Evolutionary conservation across 176 grass and related monocot genomes (phyloP).

Genomic region (Alopecurus myosuroides): DNA sequence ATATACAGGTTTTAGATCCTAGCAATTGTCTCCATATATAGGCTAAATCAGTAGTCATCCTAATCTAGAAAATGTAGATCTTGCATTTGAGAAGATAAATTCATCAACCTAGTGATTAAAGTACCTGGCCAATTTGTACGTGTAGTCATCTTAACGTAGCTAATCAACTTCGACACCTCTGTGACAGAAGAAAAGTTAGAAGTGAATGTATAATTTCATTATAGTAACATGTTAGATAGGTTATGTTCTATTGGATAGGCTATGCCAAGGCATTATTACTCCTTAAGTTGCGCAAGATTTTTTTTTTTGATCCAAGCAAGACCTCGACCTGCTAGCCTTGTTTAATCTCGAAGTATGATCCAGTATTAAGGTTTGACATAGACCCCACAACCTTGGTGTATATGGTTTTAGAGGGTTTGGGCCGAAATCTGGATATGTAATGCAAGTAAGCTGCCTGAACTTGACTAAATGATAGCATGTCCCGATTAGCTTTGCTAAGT

Average conservation of each 20-base stretch:
- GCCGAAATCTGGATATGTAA: neutral
- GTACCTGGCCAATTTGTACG: neutral
- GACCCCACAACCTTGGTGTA: neutral
- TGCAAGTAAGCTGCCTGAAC: conserved; percentile 31
- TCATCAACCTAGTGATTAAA: neutral
- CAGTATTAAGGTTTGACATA: conserved; percentile 12
- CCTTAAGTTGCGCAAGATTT: conserved; percentile 22
- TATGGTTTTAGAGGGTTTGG: neutral
- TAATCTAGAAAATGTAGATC: conserved; percentile 15
- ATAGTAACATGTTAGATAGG: conserved; percentile 25
- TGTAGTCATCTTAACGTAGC: neutral
- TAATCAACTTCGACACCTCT: conserved; percentile 21
- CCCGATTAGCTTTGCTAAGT: neutral
- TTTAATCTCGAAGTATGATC: conserved; percentile 7
- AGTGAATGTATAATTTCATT: conserved; percentile 23
- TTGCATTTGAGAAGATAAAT: neutral
- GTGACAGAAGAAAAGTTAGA: neutral
- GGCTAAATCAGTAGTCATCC: neutral
- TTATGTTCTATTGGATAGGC: conserved; percentile 37
- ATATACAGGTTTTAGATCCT: conserved; percentile 5
- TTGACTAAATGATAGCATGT: neutral
- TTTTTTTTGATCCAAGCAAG: conserved; percentile 10
- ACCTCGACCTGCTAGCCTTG: conserved; percentile 7
- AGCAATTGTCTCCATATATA: neutral
- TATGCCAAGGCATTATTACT: conserved; percentile 26